Evolutionary conservation across 2,329 filamentous ascomycete genomes (phyloP).

Genomic region (Epichloe coenophiala): DNA sequence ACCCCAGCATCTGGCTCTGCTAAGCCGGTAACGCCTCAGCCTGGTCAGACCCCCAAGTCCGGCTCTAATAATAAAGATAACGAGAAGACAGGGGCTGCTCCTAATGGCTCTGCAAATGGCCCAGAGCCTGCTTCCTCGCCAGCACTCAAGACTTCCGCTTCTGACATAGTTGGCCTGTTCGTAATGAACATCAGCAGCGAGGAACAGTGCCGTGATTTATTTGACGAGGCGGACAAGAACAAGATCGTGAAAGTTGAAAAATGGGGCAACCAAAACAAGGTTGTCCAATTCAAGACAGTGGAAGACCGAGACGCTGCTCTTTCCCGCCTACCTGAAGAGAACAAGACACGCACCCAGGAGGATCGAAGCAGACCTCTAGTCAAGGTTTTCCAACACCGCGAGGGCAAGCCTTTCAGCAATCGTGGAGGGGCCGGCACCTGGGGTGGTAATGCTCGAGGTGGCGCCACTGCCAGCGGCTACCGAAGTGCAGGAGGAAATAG

Average conservation of each 20-base stretch:
- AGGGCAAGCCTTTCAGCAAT: conserved; percentile 37
- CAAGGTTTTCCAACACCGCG: conserved; percentile 66
- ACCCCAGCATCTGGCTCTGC: conserved; percentile 18
- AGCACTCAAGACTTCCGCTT: conserved; percentile 42
- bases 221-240: conserved; percentile 66
- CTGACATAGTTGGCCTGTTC: conserved; percentile 74
- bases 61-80: conserved; percentile 35
- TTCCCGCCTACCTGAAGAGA: conserved; percentile 58
- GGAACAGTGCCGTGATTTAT: conserved; percentile 69
- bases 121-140: conserved; percentile 42
- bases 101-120: conserved; percentile 41
- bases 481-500: conserved; percentile 70
- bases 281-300: conserved; percentile 67
- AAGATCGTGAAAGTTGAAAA: conserved; percentile 74
- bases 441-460: conserved; percentile 53
- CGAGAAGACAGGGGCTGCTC: conserved; percentile 37
- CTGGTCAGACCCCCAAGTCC: conserved; percentile 28
- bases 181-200: conserved; percentile 75
- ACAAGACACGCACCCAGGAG: conserved; percentile 58
- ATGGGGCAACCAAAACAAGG: conserved; percentile 66
- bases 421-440: conserved; percentile 55
- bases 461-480: conserved; percentile 55
- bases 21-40: conserved; percentile 35
- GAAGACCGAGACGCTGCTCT: conserved; percentile 75
- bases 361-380: conserved; percentile 70